phyloP scores from a whole-genome alignment of 805 yeast genomes.

The Torulaspora microellipsoides region DNA sequence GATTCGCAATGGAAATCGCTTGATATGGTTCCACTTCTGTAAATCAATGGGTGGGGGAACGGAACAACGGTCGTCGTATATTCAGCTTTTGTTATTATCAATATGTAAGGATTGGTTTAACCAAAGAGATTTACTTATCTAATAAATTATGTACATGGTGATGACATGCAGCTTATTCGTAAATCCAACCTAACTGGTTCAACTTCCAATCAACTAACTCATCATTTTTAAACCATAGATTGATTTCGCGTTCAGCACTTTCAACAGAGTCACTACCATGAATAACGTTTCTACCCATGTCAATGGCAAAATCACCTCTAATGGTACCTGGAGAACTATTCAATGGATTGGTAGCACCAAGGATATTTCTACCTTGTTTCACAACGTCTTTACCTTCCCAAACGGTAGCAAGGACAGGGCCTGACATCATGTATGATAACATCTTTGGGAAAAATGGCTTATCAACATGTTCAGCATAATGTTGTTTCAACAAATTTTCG shows the following conservation, averaged over 20 bases:
- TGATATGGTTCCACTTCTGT: too few species aligned
- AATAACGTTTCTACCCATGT: slow-evolving; percentile 98
- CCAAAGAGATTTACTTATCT: too few species aligned
- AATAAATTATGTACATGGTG: slow-evolving; percentile 3
- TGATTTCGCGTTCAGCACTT: slow-evolving; percentile 93
- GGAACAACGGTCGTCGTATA: too few species aligned
- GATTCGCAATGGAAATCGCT: too few species aligned
- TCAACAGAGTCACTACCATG: slow-evolving; percentile 99
- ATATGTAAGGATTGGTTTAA: too few species aligned
- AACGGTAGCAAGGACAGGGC: slow-evolving; percentile 98
- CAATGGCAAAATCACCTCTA: slow-evolving; percentile 98
- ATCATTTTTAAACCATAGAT: slow-evolving; percentile 96
- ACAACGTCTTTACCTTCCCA: slow-evolving; percentile 99
- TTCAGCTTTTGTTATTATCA: too few species aligned
- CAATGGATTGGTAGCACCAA: slow-evolving; percentile 99
- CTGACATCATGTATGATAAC: slow-evolving; percentile 93
- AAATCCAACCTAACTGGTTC: slow-evolving; percentile 81
- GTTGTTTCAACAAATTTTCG: slow-evolving; percentile 83
- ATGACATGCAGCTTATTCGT: slow-evolving; percentile 56
- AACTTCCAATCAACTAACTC: slow-evolving; percentile 92
- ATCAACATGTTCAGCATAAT: slow-evolving; percentile 90
- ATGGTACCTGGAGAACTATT: slow-evolving; percentile 98
- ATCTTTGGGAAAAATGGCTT: slow-evolving; percentile 99
- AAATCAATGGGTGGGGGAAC: too few species aligned
- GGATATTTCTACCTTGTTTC: slow-evolving; percentile 94